Conservation (phyloP, 306 rosid genomes). For the Vachellia collinsii region DNA sequence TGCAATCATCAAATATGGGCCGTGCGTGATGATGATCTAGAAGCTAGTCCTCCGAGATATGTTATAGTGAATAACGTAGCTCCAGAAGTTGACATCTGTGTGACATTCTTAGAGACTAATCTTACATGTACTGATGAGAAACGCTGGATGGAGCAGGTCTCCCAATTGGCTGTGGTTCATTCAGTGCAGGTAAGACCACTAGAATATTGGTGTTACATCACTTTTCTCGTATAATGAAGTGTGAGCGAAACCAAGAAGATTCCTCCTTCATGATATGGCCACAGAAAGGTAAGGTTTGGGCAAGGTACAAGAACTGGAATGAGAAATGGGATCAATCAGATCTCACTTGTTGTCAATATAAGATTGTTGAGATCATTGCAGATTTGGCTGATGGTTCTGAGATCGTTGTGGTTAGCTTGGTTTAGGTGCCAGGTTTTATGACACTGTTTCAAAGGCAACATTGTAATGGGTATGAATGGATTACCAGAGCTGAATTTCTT, state of each 20-base stretch:
- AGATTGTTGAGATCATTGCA: conserved; percentile 16
- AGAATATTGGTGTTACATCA: not conserved
- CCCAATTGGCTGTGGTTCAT: conserved; percentile 14
- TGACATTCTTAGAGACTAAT: conserved; percentile 14
- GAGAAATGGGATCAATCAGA: not conserved
- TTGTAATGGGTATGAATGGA: not conserved
- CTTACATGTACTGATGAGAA: not conserved
- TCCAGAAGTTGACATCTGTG: not conserved
- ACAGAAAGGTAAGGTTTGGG: conserved; percentile 28
- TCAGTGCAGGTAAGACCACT: conserved; percentile 4
- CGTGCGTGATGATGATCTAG: not conserved
- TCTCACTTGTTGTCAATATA: not conserved
- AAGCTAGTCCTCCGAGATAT: conserved; percentile 12
- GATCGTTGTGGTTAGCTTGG: not conserved
- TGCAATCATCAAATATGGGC: conserved; percentile 26
- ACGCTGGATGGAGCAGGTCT: not conserved
- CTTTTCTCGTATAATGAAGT: not conserved
- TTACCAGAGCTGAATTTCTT: not conserved
- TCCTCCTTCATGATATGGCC: not conserved
- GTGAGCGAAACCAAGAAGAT: not conserved
- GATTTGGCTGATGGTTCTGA: conserved; percentile 1
- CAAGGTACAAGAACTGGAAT: conserved; percentile 8
- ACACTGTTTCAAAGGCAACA: not conserved
- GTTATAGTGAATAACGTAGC: not conserved
- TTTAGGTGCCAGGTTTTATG: conserved; percentile 10